Evolutionary conservation across 139 green algal genomes (phyloP), one percentile per base, ranked within the genome.

Genomic region (Zygnema cylindricum): DNA sequence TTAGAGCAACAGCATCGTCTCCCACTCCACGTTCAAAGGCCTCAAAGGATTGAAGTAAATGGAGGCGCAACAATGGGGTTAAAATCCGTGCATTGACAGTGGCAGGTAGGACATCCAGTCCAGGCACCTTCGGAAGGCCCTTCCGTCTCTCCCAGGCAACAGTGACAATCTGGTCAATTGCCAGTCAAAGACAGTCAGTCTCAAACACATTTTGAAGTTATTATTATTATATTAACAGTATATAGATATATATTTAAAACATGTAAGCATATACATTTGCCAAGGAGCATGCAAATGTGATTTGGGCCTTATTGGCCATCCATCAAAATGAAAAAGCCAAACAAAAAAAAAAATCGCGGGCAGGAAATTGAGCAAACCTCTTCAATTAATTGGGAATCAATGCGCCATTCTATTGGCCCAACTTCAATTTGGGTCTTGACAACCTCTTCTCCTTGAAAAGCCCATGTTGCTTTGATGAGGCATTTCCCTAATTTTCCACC

Each of bases 91-190:
- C 77, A 40, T 40, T 55, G 7, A 85, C 35, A 41, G 77, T 82
- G 11, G 11, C 7, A 39, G 77, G 77, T 39, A 85, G 49, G 16
- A 77, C 49, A 54, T 85, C 77, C 57, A 41, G 43, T 82, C 77
- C 77, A 35, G 43, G 7, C 33, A 16, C 11, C 71, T 43, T 43
- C 16, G 43, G 49, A 7, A 41, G 43, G 11, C 77, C 42, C 77
- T 77, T 75, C 71, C 77, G 33, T 3, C 77, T 3, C 71, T 85
- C 77, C 77, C 77, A 85, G 11, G 82, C 77, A 49, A 85, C 77
- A 40, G 77, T 85, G 33, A 85, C 11, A 81, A 85, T 16, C 77
- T 85, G 77, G 39, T 83, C 49, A 63, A 25, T 63, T 63, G 49
- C 7, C 49, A 63, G 49, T 16, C 49, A 63, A 63, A 63, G 16